phyloP scores from a whole-genome alignment of 371 early-diverging fungal genomes.

The Catenaria anguillulae region DNA sequence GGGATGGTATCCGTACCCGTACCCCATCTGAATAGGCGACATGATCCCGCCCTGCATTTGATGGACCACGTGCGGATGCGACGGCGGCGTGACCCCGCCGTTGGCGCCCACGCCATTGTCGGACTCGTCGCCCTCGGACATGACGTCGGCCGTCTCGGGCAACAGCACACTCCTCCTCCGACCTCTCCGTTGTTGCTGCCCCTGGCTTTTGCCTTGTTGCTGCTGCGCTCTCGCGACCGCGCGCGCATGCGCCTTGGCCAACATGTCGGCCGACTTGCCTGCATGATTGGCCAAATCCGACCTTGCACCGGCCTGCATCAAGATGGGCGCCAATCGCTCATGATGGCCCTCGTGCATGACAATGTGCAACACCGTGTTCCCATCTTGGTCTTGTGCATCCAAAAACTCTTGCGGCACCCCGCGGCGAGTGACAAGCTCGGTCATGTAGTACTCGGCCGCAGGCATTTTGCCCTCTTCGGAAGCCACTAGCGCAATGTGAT shows the following conservation, averaged over 20 bases:
- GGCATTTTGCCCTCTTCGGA: not conserved
- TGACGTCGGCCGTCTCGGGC: no score
- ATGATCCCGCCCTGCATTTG: no score
- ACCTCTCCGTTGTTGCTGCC: no score
- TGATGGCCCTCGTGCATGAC: constrained; percentile 66
- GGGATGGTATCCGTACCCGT: no score
- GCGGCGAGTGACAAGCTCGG: not conserved
- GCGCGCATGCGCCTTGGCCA: not conserved
- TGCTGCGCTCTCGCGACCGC: no score
- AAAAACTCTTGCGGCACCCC: constrained; percentile 31
- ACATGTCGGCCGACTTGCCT: constrained; percentile 22
- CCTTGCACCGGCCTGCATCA: constrained; percentile 71
- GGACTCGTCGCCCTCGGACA: no score
- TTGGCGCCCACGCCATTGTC: no score
- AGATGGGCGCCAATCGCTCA: constrained; percentile 41
- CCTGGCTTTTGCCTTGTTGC: no score
- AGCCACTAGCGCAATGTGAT: not conserved
- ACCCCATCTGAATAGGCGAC: no score
- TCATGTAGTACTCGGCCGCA: constrained; percentile 4
- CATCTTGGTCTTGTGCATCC: constrained; percentile 68
- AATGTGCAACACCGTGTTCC: constrained; percentile 81
- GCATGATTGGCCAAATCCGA: constrained; percentile 53
- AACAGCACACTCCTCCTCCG: no score
- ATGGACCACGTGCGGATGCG: no score
- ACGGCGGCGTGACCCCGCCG: no score